These are phyloP conservation scores for Corynespora cassiicola DNA, from an alignment of 2,329 filamentous ascomycete genomes.

Conservation along the genomic window DNA sequence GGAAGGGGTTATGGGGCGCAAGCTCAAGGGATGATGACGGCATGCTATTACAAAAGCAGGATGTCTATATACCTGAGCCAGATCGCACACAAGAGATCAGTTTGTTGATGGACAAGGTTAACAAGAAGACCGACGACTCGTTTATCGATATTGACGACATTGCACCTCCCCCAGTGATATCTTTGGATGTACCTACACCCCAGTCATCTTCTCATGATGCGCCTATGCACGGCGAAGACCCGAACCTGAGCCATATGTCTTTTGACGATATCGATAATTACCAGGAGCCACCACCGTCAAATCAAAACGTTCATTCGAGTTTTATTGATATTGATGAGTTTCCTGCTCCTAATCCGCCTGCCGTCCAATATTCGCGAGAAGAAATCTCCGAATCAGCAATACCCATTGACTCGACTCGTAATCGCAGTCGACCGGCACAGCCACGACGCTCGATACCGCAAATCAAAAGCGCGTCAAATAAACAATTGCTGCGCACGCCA, in stretches of 20 bases:
- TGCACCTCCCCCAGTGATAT: slow-evolving; percentile 19
- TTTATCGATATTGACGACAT: slow-evolving; percentile 31
- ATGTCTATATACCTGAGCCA: slow-evolving; percentile 36
- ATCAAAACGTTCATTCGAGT: slow-evolving; percentile 28
- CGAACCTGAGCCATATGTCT: slow-evolving; percentile 1
- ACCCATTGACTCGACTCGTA: no score
- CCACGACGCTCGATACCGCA: no score
- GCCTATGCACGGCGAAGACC: neutral
- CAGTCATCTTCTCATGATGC: slow-evolving; percentile 2
- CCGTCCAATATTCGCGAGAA: no score
- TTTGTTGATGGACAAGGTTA: slow-evolving; percentile 28
- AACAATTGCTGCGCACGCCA: slow-evolving; percentile 9
- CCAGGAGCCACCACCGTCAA: slow-evolving; percentile 31
- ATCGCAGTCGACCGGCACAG: no score
- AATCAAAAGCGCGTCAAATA: no score
- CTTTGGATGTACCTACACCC: slow-evolving; percentile 29
- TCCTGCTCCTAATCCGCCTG: slow-evolving; percentile 12
- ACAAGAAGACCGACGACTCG: slow-evolving; percentile 6
- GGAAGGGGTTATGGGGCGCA: slow-evolving; percentile 38
- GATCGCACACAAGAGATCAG: slow-evolving; percentile 39
- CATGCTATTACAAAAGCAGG: slow-evolving; percentile 31
- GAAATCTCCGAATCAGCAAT: no score
- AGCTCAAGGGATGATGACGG: slow-evolving; percentile 41
- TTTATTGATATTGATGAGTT: slow-evolving; percentile 36
- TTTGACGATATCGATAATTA: slow-evolving; percentile 36